phyloP scores from a whole-genome alignment of 176 grass and related monocot genomes.

The Chrysopogon serrulatus region DNA sequence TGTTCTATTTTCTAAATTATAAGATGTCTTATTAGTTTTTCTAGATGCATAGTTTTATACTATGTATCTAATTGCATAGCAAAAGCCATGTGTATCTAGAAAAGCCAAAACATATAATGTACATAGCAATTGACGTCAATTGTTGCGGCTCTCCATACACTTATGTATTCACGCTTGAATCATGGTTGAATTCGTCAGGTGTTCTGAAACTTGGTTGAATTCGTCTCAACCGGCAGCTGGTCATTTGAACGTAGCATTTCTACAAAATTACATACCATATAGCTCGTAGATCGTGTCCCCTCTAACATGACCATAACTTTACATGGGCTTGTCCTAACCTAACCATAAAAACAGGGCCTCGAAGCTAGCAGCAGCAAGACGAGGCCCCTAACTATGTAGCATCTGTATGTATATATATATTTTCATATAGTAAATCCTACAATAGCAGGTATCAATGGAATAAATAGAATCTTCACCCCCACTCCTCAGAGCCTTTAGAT shows the following conservation, averaged over 20 bases:
- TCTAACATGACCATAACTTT: conserved; percentile 1
- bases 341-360: not conserved
- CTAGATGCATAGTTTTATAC: too few relatives aligned
- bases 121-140: not conserved
- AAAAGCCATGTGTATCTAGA: too few relatives aligned
- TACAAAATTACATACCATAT: not conserved
- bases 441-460: conserved; percentile 2
- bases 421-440: conserved; percentile 5
- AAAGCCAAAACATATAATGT: too few relatives aligned
- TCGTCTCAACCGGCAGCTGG: not conserved
- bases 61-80: too few relatives aligned
- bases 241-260: not conserved
- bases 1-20: too few relatives aligned
- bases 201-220: not conserved
- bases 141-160: not conserved
- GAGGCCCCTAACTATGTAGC: not conserved
- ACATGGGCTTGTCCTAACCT: conserved; percentile 7
- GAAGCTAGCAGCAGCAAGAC: conserved; percentile 4
- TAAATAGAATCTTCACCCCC: conserved; percentile 23
- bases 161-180: not conserved
- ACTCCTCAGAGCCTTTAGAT: conserved; percentile 10
- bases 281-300: not conserved
- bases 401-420: not conserved
- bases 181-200: too few relatives aligned
- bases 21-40: too few relatives aligned